These are phyloP conservation scores for Cladobotryum mycophilum DNA, from an alignment of 2,329 filamentous ascomycete genomes.

Conservation along the genomic window DNA sequence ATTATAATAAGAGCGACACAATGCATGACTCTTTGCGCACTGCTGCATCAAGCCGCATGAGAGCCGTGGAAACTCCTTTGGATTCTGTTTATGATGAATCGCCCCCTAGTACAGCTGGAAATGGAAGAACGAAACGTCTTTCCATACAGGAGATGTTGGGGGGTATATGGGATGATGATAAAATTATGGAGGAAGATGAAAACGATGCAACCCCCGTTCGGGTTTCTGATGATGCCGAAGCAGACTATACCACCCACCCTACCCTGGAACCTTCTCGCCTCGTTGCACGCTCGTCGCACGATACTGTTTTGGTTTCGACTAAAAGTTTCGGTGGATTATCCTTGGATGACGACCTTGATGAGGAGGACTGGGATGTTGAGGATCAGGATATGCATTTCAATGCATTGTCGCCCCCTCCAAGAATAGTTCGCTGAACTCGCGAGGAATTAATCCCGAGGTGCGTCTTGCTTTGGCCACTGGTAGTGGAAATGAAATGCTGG, in stretches of 20 bases:
- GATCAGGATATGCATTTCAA: constrained; percentile 48
- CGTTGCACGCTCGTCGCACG: constrained; percentile 24
- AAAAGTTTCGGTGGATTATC: constrained; percentile 46
- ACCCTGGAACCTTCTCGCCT: constrained; percentile 20
- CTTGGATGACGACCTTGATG: constrained; percentile 56
- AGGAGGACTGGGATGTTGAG: constrained; percentile 55
- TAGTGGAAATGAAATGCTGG: constrained; percentile 39
- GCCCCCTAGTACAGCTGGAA: constrained; percentile 52
- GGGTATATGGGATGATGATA: constrained; percentile 47
- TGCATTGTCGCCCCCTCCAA: constrained; percentile 50
- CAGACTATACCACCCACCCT: constrained; percentile 7
- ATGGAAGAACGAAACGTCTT: constrained; percentile 46
- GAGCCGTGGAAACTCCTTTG: constrained; percentile 62
- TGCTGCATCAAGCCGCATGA: constrained; percentile 58
- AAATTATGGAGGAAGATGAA: constrained; percentile 60
- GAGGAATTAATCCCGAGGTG: constrained; percentile 46
- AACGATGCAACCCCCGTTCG: constrained; percentile 46
- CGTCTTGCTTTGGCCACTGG: constrained; percentile 49
- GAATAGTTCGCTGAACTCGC: constrained; percentile 45
- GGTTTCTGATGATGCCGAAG: constrained; percentile 25
- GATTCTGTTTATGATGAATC: constrained; percentile 81
- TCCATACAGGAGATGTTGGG: constrained; percentile 56
- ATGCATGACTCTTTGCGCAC: constrained; percentile 73
- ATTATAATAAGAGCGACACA: constrained; percentile 65
- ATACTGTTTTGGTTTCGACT: constrained; percentile 28